Evolutionary conservation across 345 rosid genomes (phyloP).

Genomic region (Rhizophora apiculata): DNA sequence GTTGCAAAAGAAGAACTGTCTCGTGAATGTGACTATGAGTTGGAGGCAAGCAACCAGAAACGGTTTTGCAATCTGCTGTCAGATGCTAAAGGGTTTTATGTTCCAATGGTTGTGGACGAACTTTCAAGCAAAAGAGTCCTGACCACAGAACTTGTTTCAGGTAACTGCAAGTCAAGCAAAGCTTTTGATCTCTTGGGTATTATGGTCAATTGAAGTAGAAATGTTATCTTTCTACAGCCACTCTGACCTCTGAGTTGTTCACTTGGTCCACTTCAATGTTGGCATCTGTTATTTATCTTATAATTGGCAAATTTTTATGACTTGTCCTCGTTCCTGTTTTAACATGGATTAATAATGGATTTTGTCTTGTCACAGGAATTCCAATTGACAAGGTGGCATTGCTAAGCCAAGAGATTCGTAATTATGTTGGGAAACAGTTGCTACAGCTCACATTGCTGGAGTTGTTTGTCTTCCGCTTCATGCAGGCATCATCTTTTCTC

Average conservation of each 20-base stretch:
- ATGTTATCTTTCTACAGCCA: neutral
- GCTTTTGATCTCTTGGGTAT: too few species aligned
- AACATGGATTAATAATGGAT: neutral
- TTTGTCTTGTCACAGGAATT: slow-evolving; percentile 46
- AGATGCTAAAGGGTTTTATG: slow-evolving; percentile 57
- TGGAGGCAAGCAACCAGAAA: slow-evolving; percentile 88
- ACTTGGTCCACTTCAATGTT: neutral
- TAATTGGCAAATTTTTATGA: neutral
- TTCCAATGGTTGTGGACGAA: slow-evolving; percentile 73
- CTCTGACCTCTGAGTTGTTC: neutral
- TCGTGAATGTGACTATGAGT: slow-evolving; percentile 84
- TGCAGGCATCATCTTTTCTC: slow-evolving; percentile 52
- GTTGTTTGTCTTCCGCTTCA: slow-evolving; percentile 83
- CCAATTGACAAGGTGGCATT: slow-evolving; percentile 85
- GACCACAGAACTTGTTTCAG: slow-evolving; percentile 78
- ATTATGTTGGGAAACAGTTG: slow-evolving; percentile 77
- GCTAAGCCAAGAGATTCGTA: slow-evolving; percentile 70
- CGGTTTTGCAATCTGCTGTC: slow-evolving; percentile 59
- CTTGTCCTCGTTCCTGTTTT: neutral
- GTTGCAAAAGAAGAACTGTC: slow-evolving; percentile 93
- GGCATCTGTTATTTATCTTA: neutral
- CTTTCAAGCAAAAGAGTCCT: slow-evolving; percentile 77
- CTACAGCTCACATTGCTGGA: slow-evolving; percentile 82
- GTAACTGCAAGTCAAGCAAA: slow-evolving; percentile 32
- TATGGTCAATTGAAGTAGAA: too few species aligned